Evolutionary conservation across 192 early-diverging fungal genomes (phyloP).

Genomic region (Fimicolochytrium jonesii): DNA sequence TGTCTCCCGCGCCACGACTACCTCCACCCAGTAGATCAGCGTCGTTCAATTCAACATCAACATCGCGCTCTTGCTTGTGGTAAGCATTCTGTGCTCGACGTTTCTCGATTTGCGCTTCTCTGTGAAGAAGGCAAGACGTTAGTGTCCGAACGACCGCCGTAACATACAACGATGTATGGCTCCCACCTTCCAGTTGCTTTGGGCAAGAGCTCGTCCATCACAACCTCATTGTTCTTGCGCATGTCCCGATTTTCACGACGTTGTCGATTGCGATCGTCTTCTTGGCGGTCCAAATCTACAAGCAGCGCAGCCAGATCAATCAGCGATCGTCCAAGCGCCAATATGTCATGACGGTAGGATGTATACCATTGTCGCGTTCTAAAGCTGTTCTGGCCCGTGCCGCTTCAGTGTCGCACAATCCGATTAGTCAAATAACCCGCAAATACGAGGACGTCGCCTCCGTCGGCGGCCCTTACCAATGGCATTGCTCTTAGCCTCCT

Average conservation of each 20-base stretch:
- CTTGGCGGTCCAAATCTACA: slow-evolving; percentile 43
- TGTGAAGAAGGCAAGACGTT: too few relatives aligned
- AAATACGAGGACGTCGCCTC: too few relatives aligned
- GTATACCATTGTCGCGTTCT: slow-evolving; percentile 11
- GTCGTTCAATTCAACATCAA: slow-evolving; percentile 61
- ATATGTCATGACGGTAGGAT: too few relatives aligned
- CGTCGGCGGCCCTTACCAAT: not conserved
- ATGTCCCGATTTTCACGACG: slow-evolving; percentile 22
- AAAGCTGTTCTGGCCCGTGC: not conserved
- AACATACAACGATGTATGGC: too few relatives aligned
- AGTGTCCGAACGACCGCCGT: too few relatives aligned
- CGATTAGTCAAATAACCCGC: too few relatives aligned
- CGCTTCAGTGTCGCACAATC: too few relatives aligned
- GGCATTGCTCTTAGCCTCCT: slow-evolving; percentile 4
- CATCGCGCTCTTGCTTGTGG: slow-evolving; percentile 55
- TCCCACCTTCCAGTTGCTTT: slow-evolving; percentile 48
- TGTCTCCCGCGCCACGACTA: slow-evolving; percentile 4
- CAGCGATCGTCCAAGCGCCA: too few relatives aligned
- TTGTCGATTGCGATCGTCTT: too few relatives aligned
- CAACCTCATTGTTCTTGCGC: slow-evolving; percentile 48
- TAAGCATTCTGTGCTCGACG: slow-evolving; percentile 54
- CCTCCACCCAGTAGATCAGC: slow-evolving; percentile 58
- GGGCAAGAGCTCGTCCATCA: slow-evolving; percentile 65
- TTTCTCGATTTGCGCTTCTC: slow-evolving; percentile 65
- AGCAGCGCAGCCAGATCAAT: too few relatives aligned